phyloP scores from a whole-genome alignment of 2,329 filamentous ascomycete genomes.

The Rugonectria rugulosa region DNA sequence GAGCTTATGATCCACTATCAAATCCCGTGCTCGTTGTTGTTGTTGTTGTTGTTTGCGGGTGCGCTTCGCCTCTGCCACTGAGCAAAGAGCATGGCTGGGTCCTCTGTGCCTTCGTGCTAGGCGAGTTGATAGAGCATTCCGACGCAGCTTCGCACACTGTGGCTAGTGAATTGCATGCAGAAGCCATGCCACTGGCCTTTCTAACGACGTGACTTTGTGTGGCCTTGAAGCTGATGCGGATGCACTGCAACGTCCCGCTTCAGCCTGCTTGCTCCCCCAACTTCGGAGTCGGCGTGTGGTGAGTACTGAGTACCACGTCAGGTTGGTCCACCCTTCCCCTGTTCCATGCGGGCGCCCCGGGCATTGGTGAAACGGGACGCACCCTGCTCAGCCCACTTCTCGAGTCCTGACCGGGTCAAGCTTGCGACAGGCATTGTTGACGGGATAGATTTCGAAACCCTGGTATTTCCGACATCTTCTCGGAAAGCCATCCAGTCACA shows the following conservation, averaged over 20 bases:
- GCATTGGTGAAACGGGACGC: slow-evolving; percentile 60
- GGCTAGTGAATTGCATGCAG: slow-evolving; percentile 32
- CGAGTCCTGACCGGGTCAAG: slow-evolving; percentile 53
- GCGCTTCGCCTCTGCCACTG: slow-evolving; percentile 20
- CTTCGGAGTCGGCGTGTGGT: slow-evolving; percentile 29
- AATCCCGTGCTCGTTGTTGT: slow-evolving; percentile 13
- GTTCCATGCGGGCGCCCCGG: slow-evolving; percentile 46
- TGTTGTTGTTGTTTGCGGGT: slow-evolving; percentile 10
- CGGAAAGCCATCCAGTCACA: slow-evolving; percentile 17
- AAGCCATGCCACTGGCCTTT: slow-evolving; percentile 23
- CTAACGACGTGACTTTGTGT: slow-evolving; percentile 21
- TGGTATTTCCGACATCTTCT: slow-evolving; percentile 33
- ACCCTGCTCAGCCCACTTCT: slow-evolving; percentile 56
- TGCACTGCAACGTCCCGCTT: slow-evolving; percentile 38
- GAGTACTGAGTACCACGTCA: slow-evolving; percentile 33
- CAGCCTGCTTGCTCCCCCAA: slow-evolving; percentile 37
- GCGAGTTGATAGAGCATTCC: slow-evolving; percentile 13
- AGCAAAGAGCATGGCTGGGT: slow-evolving; percentile 7
- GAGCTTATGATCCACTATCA: slow-evolving; percentile 26
- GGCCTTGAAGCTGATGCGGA: slow-evolving; percentile 26
- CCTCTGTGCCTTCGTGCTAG: slow-evolving; percentile 17
- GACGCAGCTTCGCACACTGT: slow-evolving; percentile 27
- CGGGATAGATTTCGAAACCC: slow-evolving; percentile 24
- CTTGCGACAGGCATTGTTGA: slow-evolving; percentile 50
- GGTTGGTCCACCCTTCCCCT: slow-evolving; percentile 36